Evolutionary conservation across 768 basidiomycete genomes (phyloP).

Genomic region (Sutorius australiensis): DNA sequence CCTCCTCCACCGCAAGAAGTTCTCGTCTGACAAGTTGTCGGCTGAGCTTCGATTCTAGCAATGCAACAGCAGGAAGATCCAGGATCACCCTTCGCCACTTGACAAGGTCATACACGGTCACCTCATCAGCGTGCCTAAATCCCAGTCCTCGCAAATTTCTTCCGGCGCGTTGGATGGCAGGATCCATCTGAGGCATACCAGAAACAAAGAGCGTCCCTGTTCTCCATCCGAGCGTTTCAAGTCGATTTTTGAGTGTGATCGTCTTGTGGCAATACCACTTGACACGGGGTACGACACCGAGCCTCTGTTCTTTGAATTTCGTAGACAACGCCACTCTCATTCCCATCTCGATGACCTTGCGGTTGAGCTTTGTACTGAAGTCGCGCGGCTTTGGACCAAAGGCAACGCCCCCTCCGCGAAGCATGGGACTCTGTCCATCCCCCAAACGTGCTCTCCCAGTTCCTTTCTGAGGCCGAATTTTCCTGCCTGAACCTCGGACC

Average conservation of each 20-base stretch:
- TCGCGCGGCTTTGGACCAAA: constrained; percentile 91
- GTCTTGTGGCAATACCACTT: constrained; percentile 76
- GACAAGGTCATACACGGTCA: constrained; percentile 79
- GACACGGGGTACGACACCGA: constrained; percentile 73
- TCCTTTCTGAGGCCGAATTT: constrained; percentile 91
- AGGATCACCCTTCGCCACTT: constrained; percentile 80
- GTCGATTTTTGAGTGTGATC: constrained; percentile 55
- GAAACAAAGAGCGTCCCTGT: constrained; percentile 73
- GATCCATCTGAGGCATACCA: constrained; percentile 52
- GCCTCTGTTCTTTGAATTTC: constrained; percentile 67
- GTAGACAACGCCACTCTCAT: constrained; percentile 86
- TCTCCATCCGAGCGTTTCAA: constrained; percentile 61
- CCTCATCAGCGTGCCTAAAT: constrained; percentile 56
- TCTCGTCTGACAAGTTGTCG: constrained; percentile 29
- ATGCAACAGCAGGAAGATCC: constrained; percentile 80
- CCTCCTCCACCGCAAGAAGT: constrained; percentile 7
- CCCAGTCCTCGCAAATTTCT: constrained; percentile 71
- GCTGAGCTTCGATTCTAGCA: constrained; percentile 61
- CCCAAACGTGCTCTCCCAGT: constrained; percentile 87
- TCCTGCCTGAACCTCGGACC: constrained; percentile 83
- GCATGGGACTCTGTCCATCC: constrained; percentile 82
- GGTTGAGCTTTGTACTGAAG: constrained; percentile 87
- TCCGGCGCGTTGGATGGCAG: constrained; percentile 56
- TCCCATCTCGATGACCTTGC: constrained; percentile 90
- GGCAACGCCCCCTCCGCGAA: constrained; percentile 87